Base-by-base conservation (phyloP, 208 protist genomes). In the Zelonia costaricensis region DNA sequence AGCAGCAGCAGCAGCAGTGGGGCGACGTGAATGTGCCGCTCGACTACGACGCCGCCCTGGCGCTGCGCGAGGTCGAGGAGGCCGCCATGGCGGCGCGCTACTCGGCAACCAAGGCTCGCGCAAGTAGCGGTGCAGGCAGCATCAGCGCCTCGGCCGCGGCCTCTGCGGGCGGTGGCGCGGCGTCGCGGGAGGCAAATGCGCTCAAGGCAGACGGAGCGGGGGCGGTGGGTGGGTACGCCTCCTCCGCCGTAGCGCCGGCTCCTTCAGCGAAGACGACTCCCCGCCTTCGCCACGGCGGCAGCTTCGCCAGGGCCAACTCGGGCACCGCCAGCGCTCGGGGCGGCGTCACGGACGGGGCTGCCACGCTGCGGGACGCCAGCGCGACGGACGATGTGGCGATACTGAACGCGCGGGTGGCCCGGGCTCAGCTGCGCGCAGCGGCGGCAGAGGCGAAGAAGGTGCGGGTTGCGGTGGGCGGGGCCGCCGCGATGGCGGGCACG, bases 1-100 rank as follows among this genome's bases (percentile, higher is more conserved):
- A 70, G 39, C 54, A 48, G 4, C 54, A 54, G 4, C 49, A 54
- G 30, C 18, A 61, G n/a, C 55, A 39, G 18, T 23, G 55, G 55
- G 39, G 27, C 31, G 42, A 61, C 33, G 22, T 27, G 2, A 42
- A 55, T 27, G 35, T 65, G 8, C 65, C 65, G n/a, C 28, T 72
- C 2, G 65, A 72, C 49, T 72, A 72, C 51, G 65, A 59, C 16
- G 38, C 57, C 1, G 65, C 65, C 33, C 42, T 72, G 25, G 35
- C 42, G 23, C 15, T 65, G 18, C 57, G 46, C 15, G 57, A 72
- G 57, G 44, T 46, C 1, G 49, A 59, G 58, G 56, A 65, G n/a
- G 48, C 48, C 0, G 33, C 38, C n/a, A 42, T 43, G 16, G 36
- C 31, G 1, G n/a, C n/a, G 4, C 35, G 48, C 39, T 53, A 43